These are phyloP conservation scores for Stropharia rugosoannulata DNA, from an alignment of 768 basidiomycete species.

Conservation along the genomic window DNA sequence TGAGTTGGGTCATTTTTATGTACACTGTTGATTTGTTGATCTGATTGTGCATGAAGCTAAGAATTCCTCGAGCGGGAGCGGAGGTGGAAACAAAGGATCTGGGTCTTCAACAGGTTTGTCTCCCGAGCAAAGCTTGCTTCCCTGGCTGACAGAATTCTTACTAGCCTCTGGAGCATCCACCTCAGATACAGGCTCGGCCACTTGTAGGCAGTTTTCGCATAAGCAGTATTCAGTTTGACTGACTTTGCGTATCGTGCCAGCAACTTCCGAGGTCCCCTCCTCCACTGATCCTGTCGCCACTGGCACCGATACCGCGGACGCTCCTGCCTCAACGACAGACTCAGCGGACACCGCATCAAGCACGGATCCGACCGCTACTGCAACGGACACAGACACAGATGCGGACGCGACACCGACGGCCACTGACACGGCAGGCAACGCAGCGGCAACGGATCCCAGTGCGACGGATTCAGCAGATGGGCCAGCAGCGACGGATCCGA, in stretches of 20 bases:
- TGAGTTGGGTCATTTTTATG: not conserved
- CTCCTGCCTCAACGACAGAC: constrained; percentile 9
- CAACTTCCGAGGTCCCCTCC: no score
- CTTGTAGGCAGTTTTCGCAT: not conserved
- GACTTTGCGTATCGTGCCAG: not conserved
- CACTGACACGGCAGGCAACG: constrained; percentile 8
- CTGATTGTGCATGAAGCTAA: constrained; percentile 5
- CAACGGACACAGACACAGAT: constrained; percentile 8
- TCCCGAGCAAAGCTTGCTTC: not conserved
- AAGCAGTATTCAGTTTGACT: not conserved
- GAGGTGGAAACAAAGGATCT: constrained; percentile 12
- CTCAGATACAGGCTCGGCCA: constrained; percentile 5
- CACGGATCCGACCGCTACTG: constrained; percentile 5
- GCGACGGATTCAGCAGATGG: constrained; percentile 8
- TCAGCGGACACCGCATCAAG: constrained; percentile 4
- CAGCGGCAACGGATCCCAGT: constrained; percentile 5
- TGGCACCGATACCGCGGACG: constrained; percentile 8
- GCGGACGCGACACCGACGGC: constrained; percentile 3
- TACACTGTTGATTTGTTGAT: not conserved
- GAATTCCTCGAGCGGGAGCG: constrained; percentile 11
- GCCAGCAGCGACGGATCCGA: constrained; percentile 13
- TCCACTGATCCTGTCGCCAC: constrained; percentile 2
- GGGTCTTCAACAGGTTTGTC: constrained; percentile 6
- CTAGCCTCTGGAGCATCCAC: constrained; percentile 9
- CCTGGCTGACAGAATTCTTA: not conserved